phyloP scores from a whole-genome alignment of 805 yeast genomes.

The Lachancea kluyveri region DNA sequence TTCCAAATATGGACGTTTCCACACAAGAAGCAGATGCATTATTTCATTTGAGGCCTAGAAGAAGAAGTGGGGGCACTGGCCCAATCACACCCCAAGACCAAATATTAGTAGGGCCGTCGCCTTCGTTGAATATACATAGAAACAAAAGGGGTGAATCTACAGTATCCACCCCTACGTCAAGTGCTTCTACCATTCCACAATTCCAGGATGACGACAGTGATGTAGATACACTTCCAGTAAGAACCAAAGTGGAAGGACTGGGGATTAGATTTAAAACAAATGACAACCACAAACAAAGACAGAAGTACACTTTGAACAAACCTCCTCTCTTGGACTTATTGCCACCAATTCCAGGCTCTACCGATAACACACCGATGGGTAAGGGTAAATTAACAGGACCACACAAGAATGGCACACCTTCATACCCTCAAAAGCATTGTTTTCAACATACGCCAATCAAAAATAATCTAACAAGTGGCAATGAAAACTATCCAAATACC shows the following conservation, averaged over 20 bases:
- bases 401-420: constrained; percentile 1
- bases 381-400: constrained; percentile 6
- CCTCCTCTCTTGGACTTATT: constrained; percentile 17
- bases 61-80: background rate
- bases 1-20: constrained; percentile 4
- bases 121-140: no score
- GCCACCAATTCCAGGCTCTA: constrained; percentile 28
- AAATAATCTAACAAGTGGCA: background rate
- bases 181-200: constrained; percentile 29
- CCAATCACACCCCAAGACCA: constrained; percentile 11
- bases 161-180: constrained; percentile 14
- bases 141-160: constrained; percentile 4
- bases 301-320: constrained; percentile 6
- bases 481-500: no score
- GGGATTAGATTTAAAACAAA: constrained; percentile 1
- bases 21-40: no score
- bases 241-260: constrained; percentile 1
- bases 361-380: constrained; percentile 21
- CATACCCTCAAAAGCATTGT: constrained; percentile 25
- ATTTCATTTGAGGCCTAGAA: no score
- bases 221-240: background rate
- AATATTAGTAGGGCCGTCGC: constrained; percentile 2
- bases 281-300: background rate
- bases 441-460: constrained; percentile 28
- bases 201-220: constrained; percentile 17